These are phyloP conservation scores for Phanerodontia chrysosporium DNA, from an alignment of 768 basidiomycete genomes.

Conservation along the genomic window DNA sequence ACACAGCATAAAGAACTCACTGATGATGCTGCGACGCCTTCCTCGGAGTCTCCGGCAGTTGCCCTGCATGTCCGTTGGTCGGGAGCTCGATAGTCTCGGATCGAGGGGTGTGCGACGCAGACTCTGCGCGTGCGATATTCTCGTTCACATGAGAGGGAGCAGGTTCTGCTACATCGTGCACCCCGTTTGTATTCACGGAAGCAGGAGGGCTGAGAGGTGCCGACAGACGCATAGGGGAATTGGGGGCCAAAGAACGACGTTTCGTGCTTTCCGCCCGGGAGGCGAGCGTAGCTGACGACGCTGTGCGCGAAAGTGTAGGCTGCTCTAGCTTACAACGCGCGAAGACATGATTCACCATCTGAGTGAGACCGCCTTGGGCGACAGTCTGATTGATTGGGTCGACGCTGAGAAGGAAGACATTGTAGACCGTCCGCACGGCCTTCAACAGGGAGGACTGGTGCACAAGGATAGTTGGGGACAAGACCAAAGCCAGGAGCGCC, in stretches of 20 bases:
- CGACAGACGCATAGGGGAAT: constrained; percentile 15
- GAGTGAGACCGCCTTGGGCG: constrained; percentile 94
- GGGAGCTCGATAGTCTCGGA: constrained; percentile 5
- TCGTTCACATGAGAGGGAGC: constrained; percentile 11
- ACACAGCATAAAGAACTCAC: constrained; percentile 8
- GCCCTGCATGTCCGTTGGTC: background rate
- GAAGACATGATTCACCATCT: constrained; percentile 98
- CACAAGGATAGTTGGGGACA: constrained; percentile 82
- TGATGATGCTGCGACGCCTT: constrained; percentile 8
- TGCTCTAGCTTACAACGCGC: constrained; percentile 56
- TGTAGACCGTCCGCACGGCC: constrained; percentile 96
- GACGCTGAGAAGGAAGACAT: constrained; percentile 88
- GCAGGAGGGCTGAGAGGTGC: constrained; percentile 12
- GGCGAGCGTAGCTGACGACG: constrained; percentile 18
- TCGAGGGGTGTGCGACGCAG: constrained; percentile 4
- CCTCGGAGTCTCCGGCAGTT: background rate
- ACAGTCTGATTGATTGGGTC: constrained; percentile 96
- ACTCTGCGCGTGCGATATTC: background rate
- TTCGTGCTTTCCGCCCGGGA: constrained; percentile 6
- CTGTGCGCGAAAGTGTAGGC: constrained; percentile 13
- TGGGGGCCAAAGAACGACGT: constrained; percentile 13
- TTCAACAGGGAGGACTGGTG: constrained; percentile 96
- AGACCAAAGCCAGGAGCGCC: constrained; percentile 82
- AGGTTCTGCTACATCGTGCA: constrained; percentile 10
- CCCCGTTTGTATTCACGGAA: background rate